phyloP scores from a whole-genome alignment of 108 stramenopile genomes.

The Aurantiochytrium sp. region DNA sequence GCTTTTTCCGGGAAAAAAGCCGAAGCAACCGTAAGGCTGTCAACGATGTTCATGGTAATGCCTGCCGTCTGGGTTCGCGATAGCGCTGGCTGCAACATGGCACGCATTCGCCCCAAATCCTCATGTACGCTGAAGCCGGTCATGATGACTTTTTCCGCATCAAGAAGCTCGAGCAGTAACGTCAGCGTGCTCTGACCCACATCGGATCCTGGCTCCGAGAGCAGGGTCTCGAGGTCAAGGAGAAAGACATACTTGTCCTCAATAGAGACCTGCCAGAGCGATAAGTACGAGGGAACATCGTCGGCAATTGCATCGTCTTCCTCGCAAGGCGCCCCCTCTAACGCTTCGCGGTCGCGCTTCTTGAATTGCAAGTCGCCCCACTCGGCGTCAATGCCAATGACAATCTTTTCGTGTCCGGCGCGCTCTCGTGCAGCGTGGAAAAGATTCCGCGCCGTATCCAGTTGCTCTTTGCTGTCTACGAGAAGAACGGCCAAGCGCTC shows the following conservation, averaged over 20 bases:
- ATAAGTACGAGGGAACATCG: not conserved
- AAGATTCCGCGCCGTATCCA: not conserved
- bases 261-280: not conserved
- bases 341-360: not conserved
- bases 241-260: not conserved
- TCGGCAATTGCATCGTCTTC: not conserved
- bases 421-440: not conserved
- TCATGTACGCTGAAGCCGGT: not conserved
- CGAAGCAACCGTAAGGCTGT: not conserved
- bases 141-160: not conserved
- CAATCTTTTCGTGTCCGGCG: not conserved
- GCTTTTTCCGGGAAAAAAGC: not conserved
- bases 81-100: not conserved
- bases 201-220: not conserved
- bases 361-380: not conserved
- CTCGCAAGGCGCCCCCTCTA: not conserved
- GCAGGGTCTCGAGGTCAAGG: not conserved
- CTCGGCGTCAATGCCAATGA: not conserved
- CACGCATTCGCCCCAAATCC: not conserved
- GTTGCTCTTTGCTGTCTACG: not conserved
- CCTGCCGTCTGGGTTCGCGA: not conserved
- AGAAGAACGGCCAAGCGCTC: not conserved
- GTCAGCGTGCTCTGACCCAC: not conserved
- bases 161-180: not conserved
- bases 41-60: not conserved